These are phyloP conservation scores for Yarrowia deformans DNA, from an alignment of 805 yeast species.

Conservation along the genomic window DNA sequence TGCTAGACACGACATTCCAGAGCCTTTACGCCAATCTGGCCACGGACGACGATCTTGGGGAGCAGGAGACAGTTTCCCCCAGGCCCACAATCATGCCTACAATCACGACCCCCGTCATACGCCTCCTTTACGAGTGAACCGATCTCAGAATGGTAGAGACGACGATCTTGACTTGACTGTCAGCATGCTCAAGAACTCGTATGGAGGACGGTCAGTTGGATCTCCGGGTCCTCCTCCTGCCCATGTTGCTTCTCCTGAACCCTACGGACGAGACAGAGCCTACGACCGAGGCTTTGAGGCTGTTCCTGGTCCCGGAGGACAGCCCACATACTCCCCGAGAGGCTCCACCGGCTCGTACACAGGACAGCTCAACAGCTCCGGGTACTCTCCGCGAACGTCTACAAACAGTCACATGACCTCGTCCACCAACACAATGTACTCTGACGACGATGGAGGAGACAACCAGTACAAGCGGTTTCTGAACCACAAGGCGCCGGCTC, in stretches of 20 bases:
- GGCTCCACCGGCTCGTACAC: conserved; percentile 18
- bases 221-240: background rate
- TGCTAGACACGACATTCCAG: conserved; percentile 19
- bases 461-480: conserved; percentile 28
- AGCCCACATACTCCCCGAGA: conserved; percentile 29
- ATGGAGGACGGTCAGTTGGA: conserved; percentile 23
- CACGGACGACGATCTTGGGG: conserved; percentile 34
- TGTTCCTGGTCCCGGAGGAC: conserved; percentile 4
- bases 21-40: conserved; percentile 23
- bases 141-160: conserved; percentile 6
- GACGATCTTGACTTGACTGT: conserved; percentile 21
- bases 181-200: conserved; percentile 32
- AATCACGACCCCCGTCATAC: background rate
- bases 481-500: conserved; percentile 31
- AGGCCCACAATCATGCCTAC: background rate
- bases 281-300: conserved; percentile 26
- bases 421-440: conserved; percentile 29
- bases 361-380: conserved; percentile 22
- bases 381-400: conserved; percentile 20
- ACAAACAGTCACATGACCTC: conserved; percentile 29
- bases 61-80: conserved; percentile 21
- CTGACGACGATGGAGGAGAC: conserved; percentile 12
- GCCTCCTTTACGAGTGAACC: background rate
- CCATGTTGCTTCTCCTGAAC: background rate
- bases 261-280: conserved; percentile 28